Base-by-base conservation (phyloP, 1,139 yeast genomes). In the Pichia sp. region DNA sequence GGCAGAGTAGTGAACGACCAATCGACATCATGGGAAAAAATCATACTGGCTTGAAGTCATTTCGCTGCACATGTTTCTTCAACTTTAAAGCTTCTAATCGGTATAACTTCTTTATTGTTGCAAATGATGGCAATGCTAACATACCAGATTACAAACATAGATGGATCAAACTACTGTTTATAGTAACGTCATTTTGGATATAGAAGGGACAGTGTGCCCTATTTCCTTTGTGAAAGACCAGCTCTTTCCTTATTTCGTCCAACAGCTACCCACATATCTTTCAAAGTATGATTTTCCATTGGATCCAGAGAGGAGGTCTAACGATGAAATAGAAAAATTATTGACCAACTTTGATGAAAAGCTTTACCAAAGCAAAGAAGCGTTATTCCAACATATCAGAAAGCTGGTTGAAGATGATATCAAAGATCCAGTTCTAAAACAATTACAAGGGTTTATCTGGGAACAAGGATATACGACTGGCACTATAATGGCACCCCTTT, bases 121-220 rank as follows among this genome's bases (percentile, higher is more conserved):
- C 24, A 20, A 20, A 5, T 12, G 44, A 14, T 10, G n/a, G n/a
- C 20, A 12, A 40, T 16, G 44, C 24, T n/a, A 16, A 14, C n/a
- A 6, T 24, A 27, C 4, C 14, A 14, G 31, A 17, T 17, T 8
- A 24, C 33, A 6, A 24, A 10, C 41, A 46, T 16, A 24, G 31
- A 50, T 52, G 53, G 45, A 52, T 29, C 49, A 49, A 34, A 48
- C 40, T 16, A 54, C 49, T 17, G 17, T 33, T 1, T 63, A 55
- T 24, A 48, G 47, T 0, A 59, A 76, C 1, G 64, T 81, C 10
- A 70, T 85, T 2, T 73, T 89, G 10, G 97, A 90, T 63, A 89
- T 90, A 31, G 97, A 92, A 67, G 98, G 98, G 20, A 91, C 97
- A 0, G 82, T 92, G 27, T 91, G 97, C 67, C 92, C 97, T 3